Evolutionary conservation across 441 rosid genomes (phyloP).

Genomic region (Populus hybrid): DNA sequence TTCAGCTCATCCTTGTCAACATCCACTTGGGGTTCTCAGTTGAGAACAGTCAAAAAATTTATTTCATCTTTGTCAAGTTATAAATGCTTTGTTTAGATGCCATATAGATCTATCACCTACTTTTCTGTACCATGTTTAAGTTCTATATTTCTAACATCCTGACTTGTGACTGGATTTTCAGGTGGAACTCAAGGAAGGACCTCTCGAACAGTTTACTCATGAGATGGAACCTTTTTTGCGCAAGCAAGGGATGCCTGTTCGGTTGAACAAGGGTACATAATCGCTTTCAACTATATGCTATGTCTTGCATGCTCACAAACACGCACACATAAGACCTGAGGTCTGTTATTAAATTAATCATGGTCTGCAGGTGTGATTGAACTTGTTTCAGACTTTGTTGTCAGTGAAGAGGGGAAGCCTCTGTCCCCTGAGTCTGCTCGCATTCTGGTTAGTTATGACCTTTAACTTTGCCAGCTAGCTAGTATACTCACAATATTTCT

Average conservation of each 20-base stretch:
- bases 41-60: neutral
- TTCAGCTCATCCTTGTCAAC: neutral
- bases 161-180: conserved; percentile 17
- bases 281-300: conserved; percentile 6
- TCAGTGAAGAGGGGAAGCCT: conserved; percentile 93
- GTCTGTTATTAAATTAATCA: neutral
- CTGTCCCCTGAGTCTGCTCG: conserved; percentile 90
- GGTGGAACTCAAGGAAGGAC: conserved; percentile 90
- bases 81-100: neutral
- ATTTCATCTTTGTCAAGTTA: neutral
- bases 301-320: neutral
- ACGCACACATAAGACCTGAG: neutral
- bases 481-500: neutral
- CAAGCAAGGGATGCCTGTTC: conserved; percentile 95
- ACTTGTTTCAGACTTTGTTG: conserved; percentile 78
- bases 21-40: neutral
- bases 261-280: conserved; percentile 75
- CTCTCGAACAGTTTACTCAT: conserved; percentile 88
- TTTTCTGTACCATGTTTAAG: neutral
- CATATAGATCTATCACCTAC: neutral
- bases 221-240: conserved; percentile 98
- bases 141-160: neutral
- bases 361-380: conserved; percentile 72
- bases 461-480: neutral
- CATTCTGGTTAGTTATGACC: conserved; percentile 56